phyloP scores from a whole-genome alignment of 257 asterid genomes.

The Osmanthus fragrans region DNA sequence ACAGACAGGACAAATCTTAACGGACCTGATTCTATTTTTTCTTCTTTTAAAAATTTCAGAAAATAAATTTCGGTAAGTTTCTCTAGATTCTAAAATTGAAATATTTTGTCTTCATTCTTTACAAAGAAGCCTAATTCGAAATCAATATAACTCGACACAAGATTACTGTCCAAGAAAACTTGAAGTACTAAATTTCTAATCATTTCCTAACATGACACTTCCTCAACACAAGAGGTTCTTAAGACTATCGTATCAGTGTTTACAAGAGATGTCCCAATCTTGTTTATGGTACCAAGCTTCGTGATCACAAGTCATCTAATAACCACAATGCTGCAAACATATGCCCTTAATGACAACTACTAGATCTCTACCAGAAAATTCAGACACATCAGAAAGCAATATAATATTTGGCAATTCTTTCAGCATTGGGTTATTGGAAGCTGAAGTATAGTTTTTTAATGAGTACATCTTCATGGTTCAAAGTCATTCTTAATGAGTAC shows the following conservation, averaged over 20 bases:
- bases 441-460: background rate
- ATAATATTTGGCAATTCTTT: background rate
- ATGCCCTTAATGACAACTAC: background rate
- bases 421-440: background rate
- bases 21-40: background rate
- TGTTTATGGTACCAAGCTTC: background rate
- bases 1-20: background rate
- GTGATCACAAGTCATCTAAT: background rate
- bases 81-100: slow-evolving; percentile 46
- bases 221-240: background rate
- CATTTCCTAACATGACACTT: background rate
- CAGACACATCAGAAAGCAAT: background rate
- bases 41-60: no score
- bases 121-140: background rate
- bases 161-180: background rate
- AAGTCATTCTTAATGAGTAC: background rate
- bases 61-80: background rate
- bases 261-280: background rate
- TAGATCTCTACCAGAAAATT: background rate
- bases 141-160: background rate
- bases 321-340: background rate
- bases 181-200: background rate
- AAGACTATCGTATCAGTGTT: background rate
- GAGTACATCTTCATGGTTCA: background rate
- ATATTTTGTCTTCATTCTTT: background rate